Evolutionary conservation across 345 rosid species (phyloP).

Genomic region (Citrus australasica): DNA sequence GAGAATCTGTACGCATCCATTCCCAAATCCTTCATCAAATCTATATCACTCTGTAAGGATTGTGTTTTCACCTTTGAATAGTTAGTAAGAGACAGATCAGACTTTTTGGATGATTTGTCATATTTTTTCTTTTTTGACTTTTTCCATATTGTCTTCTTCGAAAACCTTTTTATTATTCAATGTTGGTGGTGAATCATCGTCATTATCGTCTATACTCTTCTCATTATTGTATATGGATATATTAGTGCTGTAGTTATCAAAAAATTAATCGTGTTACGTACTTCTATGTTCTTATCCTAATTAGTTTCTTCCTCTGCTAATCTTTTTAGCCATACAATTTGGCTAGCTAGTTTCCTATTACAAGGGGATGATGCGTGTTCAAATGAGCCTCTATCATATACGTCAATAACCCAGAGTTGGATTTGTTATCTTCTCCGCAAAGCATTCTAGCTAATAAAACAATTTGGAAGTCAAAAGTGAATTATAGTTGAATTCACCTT

Average conservation of each 20-base stretch:
- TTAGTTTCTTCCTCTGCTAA: not conserved
- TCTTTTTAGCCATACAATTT: not conserved
- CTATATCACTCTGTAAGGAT: slow-evolving; percentile 62
- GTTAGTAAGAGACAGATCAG: not conserved
- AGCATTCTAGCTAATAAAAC: not conserved
- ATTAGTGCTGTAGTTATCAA: slow-evolving; percentile 1
- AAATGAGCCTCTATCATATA: not conserved
- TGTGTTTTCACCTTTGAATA: not conserved
- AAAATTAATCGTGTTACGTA: not conserved
- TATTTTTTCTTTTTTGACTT: not conserved
- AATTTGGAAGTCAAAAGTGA: slow-evolving; percentile 13
- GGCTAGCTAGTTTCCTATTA: not conserved
- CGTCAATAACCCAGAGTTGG: not conserved
- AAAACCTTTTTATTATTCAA: not conserved
- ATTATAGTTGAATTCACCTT: slow-evolving; percentile 37
- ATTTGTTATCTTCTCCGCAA: not conserved
- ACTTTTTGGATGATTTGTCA: not conserved
- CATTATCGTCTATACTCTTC: slow-evolving; percentile 6
- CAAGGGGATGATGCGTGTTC: not conserved
- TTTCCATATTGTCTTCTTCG: not conserved
- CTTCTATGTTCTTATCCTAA: slow-evolving; percentile 11
- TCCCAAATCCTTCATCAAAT: slow-evolving; percentile 80
- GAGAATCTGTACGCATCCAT: slow-evolving; percentile 95
- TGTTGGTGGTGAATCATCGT: slow-evolving; percentile 27
- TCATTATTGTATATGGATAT: not conserved